Base-by-base conservation (phyloP, 805 yeast genomes). In the Kazachstania bromeliacearum region DNA sequence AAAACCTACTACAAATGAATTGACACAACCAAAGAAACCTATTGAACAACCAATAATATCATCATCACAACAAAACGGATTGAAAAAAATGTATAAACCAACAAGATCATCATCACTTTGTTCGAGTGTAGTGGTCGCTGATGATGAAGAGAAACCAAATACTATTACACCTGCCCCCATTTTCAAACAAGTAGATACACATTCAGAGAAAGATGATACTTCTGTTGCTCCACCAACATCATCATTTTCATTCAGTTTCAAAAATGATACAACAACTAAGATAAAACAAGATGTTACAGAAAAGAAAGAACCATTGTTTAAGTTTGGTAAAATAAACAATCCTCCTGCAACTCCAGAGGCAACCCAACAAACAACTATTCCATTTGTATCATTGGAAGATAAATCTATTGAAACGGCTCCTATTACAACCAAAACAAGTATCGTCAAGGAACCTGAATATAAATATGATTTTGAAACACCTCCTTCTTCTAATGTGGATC, bases 21-120 rank as follows among this genome's bases (percentile, higher is more conserved):
- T 23, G 26, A 10, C 26, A 10, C n/a, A 10, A 23, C 26, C 26
- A 10, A 23, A 23, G 26, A n/a, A 3, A 10, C 26, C 26, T 3
- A 10, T n/a, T 10, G n/a, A 10, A 4, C n/a, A 2, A 23, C 26
- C 26, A 23, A 23, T 23, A 10, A 23, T n/a, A 3, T 10, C n/a
- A 10, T 10, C n/a, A 10, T 10, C 10, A 10, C 4, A 3, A 23
- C n/a, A 10, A n/a, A n/a, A 23, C n/a, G n/a, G 4, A 23, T n/a
- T 4, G n/a, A 23, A 10, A 2, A 47, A 49, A 14, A 54, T 57
- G 40, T 59, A 62, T 39, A 60, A 61, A 37, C 68, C 68, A 6
- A 41, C 37, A 15, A 59, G 57, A 35, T 59, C 68, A 2, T 63
- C 68, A 0, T 60, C 67, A 0, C 41, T 64, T 32, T 53, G 67